Evolutionary conservation across 1,139 yeast genomes (phyloP).

Genomic region (Candida pseudoviswanathii): DNA sequence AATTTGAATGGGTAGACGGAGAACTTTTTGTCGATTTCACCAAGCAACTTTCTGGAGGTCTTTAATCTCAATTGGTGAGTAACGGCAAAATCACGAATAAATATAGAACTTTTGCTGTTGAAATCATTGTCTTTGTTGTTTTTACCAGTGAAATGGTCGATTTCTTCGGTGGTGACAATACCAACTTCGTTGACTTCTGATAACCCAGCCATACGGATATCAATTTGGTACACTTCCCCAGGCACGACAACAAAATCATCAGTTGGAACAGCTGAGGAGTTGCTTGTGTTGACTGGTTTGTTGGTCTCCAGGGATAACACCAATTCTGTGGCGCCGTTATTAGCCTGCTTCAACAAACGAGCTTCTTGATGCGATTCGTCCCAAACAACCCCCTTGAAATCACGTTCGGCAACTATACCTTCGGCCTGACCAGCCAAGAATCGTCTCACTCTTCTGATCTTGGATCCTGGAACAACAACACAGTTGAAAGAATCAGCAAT

Average conservation of each 20-base stretch:
- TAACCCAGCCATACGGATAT: constrained; percentile 77
- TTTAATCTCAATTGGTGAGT: constrained; percentile 75
- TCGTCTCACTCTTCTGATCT: constrained; percentile 87
- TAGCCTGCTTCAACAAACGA: constrained; percentile 48
- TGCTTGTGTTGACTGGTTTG: constrained; percentile 22
- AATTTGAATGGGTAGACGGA: constrained; percentile 94
- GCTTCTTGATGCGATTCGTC: constrained; percentile 80
- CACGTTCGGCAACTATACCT: constrained; percentile 87
- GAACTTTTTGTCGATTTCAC: constrained; percentile 67
- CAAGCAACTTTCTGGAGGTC: constrained; percentile 70
- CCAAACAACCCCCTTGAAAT: constrained; percentile 93
- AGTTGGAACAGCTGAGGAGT: constrained; percentile 61
- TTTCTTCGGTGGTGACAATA: constrained; percentile 62
- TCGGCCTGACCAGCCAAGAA: constrained; percentile 96
- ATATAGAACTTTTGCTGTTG: constrained; percentile 69
- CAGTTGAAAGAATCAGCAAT: constrained; percentile 82
- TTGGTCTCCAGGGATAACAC: constrained; percentile 28
- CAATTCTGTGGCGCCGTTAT: constrained; percentile 37
- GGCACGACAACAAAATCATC: constrained; percentile 72
- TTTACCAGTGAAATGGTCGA: constrained; percentile 65
- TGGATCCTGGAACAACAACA: constrained; percentile 86
- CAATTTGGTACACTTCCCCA: constrained; percentile 88
- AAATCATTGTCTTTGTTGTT: constrained; percentile 51
- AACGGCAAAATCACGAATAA: constrained; percentile 82
- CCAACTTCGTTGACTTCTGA: constrained; percentile 58